phyloP scores from a whole-genome alignment of 805 yeast species.

The Wickerhamiella parazyma region DNA sequence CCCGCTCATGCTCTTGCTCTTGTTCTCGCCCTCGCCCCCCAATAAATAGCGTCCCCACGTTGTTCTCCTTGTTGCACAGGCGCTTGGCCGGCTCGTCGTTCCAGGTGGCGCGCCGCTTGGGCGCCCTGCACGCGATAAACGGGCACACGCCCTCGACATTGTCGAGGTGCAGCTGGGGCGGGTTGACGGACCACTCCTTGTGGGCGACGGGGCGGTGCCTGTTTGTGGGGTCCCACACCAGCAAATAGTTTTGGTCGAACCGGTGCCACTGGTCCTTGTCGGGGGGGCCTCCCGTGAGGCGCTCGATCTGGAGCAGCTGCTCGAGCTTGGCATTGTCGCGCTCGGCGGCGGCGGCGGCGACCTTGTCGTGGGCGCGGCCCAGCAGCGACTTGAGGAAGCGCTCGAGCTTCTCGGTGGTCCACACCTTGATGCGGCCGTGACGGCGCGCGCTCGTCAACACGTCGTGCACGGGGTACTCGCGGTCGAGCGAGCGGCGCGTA shows the following conservation, averaged over 20 bases:
- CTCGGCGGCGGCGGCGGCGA: constrained; percentile 4
- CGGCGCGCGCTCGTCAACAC: constrained; percentile 50
- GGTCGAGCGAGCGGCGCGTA: constrained; percentile 42
- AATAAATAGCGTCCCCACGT: no score
- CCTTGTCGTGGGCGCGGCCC: constrained; percentile 11
- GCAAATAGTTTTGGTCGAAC: constrained; percentile 60
- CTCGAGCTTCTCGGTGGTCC: constrained; percentile 77
- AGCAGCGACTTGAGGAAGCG: constrained; percentile 42
- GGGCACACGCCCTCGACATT: constrained; percentile 64
- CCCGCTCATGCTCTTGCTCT: no score
- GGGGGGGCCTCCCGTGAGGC: constrained; percentile 59
- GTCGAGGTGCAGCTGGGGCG: constrained; percentile 51
- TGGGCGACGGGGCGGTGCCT: constrained; percentile 66
- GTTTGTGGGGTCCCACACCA: constrained; percentile 69
- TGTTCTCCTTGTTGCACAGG: background rate
- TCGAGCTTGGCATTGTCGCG: constrained; percentile 27
- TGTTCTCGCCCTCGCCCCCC: no score
- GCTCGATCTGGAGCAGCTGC: constrained; percentile 68
- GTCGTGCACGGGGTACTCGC: constrained; percentile 38
- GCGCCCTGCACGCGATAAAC: constrained; percentile 35
- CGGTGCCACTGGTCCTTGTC: constrained; percentile 81
- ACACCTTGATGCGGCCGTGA: constrained; percentile 52
- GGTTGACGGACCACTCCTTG: constrained; percentile 61
- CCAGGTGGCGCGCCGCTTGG: background rate
- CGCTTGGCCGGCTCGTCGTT: background rate